Evolutionary conservation across 169 alveolate species (phyloP), one percentile per base, ranked within the genome.

Genomic region (Eimeria necatrix): DNA sequence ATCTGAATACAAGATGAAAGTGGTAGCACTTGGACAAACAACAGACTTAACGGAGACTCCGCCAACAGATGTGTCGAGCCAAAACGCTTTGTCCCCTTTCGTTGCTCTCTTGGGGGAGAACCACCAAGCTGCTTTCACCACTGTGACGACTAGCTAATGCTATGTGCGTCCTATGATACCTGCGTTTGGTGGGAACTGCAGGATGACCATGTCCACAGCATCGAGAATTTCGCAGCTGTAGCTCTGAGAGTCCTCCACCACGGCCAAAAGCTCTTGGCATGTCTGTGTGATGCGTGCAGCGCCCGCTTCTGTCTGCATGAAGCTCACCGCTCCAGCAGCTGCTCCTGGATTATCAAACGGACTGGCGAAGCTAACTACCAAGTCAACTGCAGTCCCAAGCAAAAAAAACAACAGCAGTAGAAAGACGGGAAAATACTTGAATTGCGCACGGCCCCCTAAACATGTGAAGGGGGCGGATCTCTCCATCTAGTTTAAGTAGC

Each of bases 221-320:
- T 51, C 60, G 3, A 78, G 88, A 22, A 78, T 78, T 22, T 78
- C 88, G 52, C 88, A 78, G 5, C 48, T 46, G 32, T 46, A 78
- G 22, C 48, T 26, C 48, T 20, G 41, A 26, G 64, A n/a, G 14
- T 78, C 88, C 49, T 78, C 68, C 88, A 78, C 64, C 60, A 78
- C 88, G 64, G 88, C 48, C n/a, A 78, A 41, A 18, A 78, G 88
- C 70, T 78, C 88, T 6, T 78, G 64, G 88, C 88, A 78, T 0
- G 64, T 49, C 14, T 78, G 88, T 68, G 10, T 5, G 48, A 78
- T 78, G 41, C 88, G 60, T 41, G 60, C 49, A 18, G 88, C 88
- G 48, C 88, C 88, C 14, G 60, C 88, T n/a, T 52, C n/a, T 78
- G 88, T 78, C 64, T 78, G 88, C 88, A 78, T 78, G 64, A 78